Evolutionary conservation across 352 stramenopile genomes (phyloP).

Genomic region (Globisporangium uncinulatum): DNA sequence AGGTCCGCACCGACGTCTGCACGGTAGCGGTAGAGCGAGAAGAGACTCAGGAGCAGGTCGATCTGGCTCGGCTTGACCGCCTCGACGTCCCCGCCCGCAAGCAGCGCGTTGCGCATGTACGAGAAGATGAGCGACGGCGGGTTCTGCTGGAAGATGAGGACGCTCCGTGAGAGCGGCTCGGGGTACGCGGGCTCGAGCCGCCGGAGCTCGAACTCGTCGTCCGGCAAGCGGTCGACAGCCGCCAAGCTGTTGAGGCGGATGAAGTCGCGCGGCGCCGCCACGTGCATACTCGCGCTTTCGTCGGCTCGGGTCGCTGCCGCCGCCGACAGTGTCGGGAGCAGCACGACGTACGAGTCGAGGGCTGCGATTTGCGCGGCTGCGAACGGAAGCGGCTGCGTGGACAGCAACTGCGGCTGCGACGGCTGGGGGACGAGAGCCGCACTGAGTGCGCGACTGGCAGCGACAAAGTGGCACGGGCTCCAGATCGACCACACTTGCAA

Average conservation of each 20-base stretch:
- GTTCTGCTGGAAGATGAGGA: constrained; percentile 71
- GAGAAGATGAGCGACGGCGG: constrained; percentile 69
- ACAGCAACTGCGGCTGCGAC: constrained; percentile 64
- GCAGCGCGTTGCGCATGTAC: constrained; percentile 38
- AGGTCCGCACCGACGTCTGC: constrained; percentile 65
- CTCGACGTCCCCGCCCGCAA: constrained; percentile 15
- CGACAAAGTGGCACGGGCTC: constrained; percentile 79
- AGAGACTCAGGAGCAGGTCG: constrained; percentile 74
- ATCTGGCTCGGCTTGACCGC: constrained; percentile 45
- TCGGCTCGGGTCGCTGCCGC: neutral
- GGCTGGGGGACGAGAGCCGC: constrained; percentile 55
- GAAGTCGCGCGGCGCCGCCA: constrained; percentile 18
- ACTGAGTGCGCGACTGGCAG: constrained; percentile 56
- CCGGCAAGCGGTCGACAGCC: constrained; percentile 40
- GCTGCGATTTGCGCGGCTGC: constrained; percentile 54
- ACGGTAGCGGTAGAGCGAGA: constrained; percentile 82
- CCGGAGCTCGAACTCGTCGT: constrained; percentile 54
- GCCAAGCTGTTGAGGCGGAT: constrained; percentile 37
- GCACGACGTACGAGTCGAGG: constrained; percentile 70
- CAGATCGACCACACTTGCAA: constrained; percentile 85
- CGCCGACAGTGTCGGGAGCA: constrained; percentile 36
- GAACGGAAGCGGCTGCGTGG: constrained; percentile 56
- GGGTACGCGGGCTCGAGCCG: constrained; percentile 2
- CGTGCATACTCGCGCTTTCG: neutral
- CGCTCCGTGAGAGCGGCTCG: constrained; percentile 19